Conservation (phyloP, 768 basidiomycete species). For the Zangia roseola region DNA sequence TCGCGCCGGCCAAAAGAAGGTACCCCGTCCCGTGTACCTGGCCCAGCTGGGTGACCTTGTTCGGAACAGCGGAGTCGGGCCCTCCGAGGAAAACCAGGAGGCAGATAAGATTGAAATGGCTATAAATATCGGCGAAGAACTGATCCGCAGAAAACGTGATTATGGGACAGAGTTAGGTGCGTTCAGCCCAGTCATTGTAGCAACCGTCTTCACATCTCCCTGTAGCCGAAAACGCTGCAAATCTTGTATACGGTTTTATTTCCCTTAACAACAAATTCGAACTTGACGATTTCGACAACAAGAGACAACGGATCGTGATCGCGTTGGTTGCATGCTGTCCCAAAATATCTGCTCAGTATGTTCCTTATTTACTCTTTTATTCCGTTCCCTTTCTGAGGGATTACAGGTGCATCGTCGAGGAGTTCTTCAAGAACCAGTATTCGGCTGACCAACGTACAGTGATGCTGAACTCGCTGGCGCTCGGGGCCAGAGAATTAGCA, state of each 20-base stretch:
- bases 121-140: constrained; percentile 71
- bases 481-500: constrained; percentile 84
- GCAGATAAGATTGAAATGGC: constrained; percentile 82
- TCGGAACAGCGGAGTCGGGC: constrained; percentile 51
- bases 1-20: constrained; percentile 64
- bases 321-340: constrained; percentile 84
- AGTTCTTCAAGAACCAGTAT: constrained; percentile 93
- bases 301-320: constrained; percentile 72
- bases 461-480: constrained; percentile 82
- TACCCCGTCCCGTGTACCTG: constrained; percentile 86
- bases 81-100: constrained; percentile 58
- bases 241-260: constrained; percentile 71
- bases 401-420: constrained; percentile 76
- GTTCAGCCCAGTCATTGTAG: neutral
- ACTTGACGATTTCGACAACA: constrained; percentile 72
- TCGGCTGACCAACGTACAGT: constrained; percentile 82
- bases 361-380: neutral
- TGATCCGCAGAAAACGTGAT: constrained; percentile 78
- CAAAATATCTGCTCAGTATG: constrained; percentile 76
- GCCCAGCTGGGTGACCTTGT: constrained; percentile 79
- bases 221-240: constrained; percentile 86
- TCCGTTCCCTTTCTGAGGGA: constrained; percentile 1
- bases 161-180: constrained; percentile 89
- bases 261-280: constrained; percentile 83
- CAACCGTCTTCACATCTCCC: constrained; percentile 1